Evolutionary conservation across 768 basidiomycete species (phyloP).

Genomic region (Macrolepiota fuliginosa): DNA sequence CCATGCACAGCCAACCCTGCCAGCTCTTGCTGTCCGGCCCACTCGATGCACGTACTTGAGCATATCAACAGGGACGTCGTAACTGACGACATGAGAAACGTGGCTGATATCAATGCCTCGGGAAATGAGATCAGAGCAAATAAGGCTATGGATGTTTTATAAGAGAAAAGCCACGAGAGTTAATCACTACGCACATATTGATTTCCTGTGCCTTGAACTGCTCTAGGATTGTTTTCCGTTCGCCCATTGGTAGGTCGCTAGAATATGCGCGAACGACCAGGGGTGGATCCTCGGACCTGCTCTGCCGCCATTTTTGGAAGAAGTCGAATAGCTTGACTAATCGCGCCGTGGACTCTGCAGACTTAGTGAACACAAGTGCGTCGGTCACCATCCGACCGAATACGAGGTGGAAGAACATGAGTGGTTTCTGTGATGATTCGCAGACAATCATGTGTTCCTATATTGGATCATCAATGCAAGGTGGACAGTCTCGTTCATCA

Average conservation of each 20-base stretch:
- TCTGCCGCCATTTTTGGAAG: conserved; percentile 49
- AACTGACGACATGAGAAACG: conserved; percentile 91
- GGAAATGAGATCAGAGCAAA: conserved; percentile 96
- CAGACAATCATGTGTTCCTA: conserved; percentile 89
- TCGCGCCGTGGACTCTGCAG: conserved; percentile 83
- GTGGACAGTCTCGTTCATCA: not conserved
- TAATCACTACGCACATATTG: conserved; percentile 59
- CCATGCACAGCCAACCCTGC: conserved; percentile 88
- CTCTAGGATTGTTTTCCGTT: conserved; percentile 75
- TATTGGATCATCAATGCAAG: not conserved
- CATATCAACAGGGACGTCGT: conserved; percentile 97
- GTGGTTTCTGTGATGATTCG: conserved; percentile 77
- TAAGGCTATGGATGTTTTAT: conserved; percentile 50
- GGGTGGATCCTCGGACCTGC: conserved; percentile 18
- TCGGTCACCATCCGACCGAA: conserved; percentile 58
- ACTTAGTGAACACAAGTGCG: conserved; percentile 95
- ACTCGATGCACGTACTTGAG: conserved; percentile 98
- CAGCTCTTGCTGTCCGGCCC: conserved; percentile 93
- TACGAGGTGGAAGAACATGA: conserved; percentile 86
- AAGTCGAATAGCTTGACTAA: conserved; percentile 80
- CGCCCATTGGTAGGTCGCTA: conserved; percentile 71
- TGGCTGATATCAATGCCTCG: conserved; percentile 94
- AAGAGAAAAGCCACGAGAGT: not conserved
- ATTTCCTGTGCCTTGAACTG: conserved; percentile 81
- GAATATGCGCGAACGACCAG: conserved; percentile 75